Evolutionary conservation across 768 basidiomycete genomes (phyloP), one percentile per base, ranked within the genome.

Genomic region (Mycena capillaripes): DNA sequence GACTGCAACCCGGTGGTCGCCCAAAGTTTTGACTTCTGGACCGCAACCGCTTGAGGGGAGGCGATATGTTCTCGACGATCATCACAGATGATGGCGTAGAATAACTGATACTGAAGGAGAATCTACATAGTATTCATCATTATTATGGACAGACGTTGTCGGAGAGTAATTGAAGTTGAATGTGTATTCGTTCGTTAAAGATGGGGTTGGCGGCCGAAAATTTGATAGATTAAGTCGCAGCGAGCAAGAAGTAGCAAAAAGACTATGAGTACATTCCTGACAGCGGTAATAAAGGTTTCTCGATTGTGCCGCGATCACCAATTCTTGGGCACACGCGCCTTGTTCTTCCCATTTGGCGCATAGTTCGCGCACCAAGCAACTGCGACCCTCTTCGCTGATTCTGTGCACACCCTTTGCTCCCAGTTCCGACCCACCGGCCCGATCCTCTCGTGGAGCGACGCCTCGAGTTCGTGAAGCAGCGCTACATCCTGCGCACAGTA

Each of bases 401-500:
- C 63, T 7, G 60, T 42, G 5, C 9, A 7, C 29, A 74, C 29
- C 29, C 61, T 34, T 23, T 64, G 57, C 14, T 67, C 73, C 73
- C 73, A 71, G 38, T 63, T 64, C 30, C 55, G 25, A 0, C 73
- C 60, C 17, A 1, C 21, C 6, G 42, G 1, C 2, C 74, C 65
- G 1, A 74, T 27, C 7, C 19, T 40, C 34, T 29, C 14, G 23
- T 30, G 44, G 21, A 77, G 34, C 30, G 23, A 64, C 34, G 36
- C 46, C 66, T 80, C 74, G 29, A 81, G 72, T 9, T 76, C 68
- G 61, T 79, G 79, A 7, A 81, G 71, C 25, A 83, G 57, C 6
- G 74, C 70, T 14, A 82, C 82, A 46, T 83, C 81, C 59, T 80
- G 79, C 27, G 80, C 79, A 30, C 78, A 79, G 50, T 82, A 82